phyloP scores from a whole-genome alignment of 129 eudicot species.

The Lonicera japonica region DNA sequence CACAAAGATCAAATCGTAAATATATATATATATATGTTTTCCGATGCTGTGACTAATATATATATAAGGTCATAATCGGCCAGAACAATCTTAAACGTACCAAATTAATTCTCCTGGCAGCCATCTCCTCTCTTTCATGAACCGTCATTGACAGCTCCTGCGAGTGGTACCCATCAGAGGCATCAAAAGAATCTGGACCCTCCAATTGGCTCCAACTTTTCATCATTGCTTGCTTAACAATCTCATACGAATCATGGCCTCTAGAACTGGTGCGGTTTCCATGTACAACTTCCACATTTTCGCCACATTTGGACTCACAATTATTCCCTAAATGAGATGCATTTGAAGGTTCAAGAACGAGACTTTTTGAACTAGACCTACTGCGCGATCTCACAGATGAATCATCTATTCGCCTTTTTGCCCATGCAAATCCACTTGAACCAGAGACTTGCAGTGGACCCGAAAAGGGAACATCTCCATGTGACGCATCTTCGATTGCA shows the following conservation, averaged over 20 bases:
- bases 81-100: constrained; percentile 31
- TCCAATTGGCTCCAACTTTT: constrained; percentile 74
- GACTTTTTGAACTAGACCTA: constrained; percentile 81
- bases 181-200: constrained; percentile 71
- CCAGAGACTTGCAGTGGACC: constrained; percentile 87
- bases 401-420: constrained; percentile 63
- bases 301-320: constrained; percentile 30
- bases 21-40: not conserved
- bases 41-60: not conserved
- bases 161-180: constrained; percentile 72
- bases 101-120: constrained; percentile 44
- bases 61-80: not conserved
- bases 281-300: too few relatives aligned
- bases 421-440: constrained; percentile 99
- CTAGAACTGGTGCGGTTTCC: constrained; percentile 26
- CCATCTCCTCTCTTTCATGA: constrained; percentile 43
- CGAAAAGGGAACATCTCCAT: constrained; percentile 59
- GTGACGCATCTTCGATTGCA: constrained; percentile 51
- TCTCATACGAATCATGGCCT: constrained; percentile 43
- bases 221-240: constrained; percentile 31
- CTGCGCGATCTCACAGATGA: constrained; percentile 53
- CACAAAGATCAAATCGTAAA: not conserved
- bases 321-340: constrained; percentile 29
- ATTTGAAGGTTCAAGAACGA: constrained; percentile 48
- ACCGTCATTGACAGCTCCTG: constrained; percentile 61